Base-by-base conservation (phyloP, 2,329 filamentous ascomycete species). In the Phoma sp. region DNA sequence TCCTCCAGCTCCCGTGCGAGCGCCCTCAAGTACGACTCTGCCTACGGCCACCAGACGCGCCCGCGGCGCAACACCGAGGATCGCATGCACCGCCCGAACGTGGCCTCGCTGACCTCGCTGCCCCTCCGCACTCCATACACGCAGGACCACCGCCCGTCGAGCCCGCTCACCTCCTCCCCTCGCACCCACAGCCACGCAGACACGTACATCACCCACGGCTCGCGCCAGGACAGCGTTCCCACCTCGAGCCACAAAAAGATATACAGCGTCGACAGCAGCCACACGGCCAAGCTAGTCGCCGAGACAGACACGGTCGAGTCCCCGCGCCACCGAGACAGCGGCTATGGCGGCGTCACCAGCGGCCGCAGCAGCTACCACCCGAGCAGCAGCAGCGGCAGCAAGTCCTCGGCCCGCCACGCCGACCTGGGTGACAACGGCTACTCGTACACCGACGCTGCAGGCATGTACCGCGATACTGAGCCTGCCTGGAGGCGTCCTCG, bases 391-490 rank as follows among this genome's bases (percentile, higher is more conserved):
- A 27, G 59, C 29, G 35, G n/a, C 47, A 47, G 33, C 61, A 69
- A 69, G 55, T 61, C 68, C 4, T 55, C 60, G 9, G 32, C 47
- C 7, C 67, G 68, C n/a, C 52, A 63, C n/a, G 60, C 61, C 36
- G 77, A 79, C 36, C 43, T 74, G 35, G 65, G 64, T 29, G 77
- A 79, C 41, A 76, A 77, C 41, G 74, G 72, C 45, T 81, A 77
- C 60, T 80, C 78, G 3, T 82, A 82, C 68, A 81, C 79, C 1
- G 78, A 81, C 58, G 69, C 79, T 4, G 78, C 78, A 8, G 73
- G 74, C 62, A 82, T 82, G 79, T 82, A 79, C 64, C 71, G 74
- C 37, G 78, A 80, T 47, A 82, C 79, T 1, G 79, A 82, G 63
- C 79, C 79, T 9, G 72, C 74, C 30, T 80, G 78, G 77, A 72